These are phyloP conservation scores for Vickermania spadyakhi DNA, from an alignment of 208 protist species.

Conservation along the genomic window DNA sequence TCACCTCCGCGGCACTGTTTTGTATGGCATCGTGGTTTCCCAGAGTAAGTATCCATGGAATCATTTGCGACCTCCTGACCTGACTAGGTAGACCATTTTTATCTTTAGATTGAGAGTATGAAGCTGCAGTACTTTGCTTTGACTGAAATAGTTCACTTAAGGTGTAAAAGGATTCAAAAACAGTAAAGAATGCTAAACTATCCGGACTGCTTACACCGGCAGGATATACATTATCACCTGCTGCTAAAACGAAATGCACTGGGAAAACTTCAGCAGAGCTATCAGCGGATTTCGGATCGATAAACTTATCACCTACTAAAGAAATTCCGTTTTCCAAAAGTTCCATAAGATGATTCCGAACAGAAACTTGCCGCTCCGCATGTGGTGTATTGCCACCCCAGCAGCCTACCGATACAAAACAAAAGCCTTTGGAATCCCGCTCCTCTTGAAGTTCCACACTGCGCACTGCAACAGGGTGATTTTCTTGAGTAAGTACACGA, in stretches of 20 bases:
- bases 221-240: constrained; percentile 41
- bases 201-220: constrained; percentile 14
- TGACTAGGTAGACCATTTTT: too few species aligned
- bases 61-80: constrained; percentile 4
- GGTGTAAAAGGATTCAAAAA: constrained; percentile 27
- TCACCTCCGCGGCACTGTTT: constrained; percentile 18
- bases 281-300: neutral
- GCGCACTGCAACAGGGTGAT: neutral
- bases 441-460: constrained; percentile 3
- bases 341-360: constrained; percentile 11
- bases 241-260: constrained; percentile 27
- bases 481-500: too few species aligned
- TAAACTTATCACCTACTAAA: neutral
- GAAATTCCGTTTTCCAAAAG: constrained; percentile 5
- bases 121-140: neutral
- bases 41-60: constrained; percentile 30
- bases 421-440: constrained; percentile 6
- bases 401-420: constrained; percentile 28
- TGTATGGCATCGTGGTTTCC: constrained; percentile 43
- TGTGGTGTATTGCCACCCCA: constrained; percentile 19
- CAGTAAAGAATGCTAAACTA: constrained; percentile 14
- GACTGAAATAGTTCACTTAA: neutral
- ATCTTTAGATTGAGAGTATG: too few species aligned
- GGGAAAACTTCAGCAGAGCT: neutral
- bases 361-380: constrained; percentile 6